Evolutionary conservation across 1,284 basidiomycete genomes (phyloP).

Genomic region (Mycena sp.): DNA sequence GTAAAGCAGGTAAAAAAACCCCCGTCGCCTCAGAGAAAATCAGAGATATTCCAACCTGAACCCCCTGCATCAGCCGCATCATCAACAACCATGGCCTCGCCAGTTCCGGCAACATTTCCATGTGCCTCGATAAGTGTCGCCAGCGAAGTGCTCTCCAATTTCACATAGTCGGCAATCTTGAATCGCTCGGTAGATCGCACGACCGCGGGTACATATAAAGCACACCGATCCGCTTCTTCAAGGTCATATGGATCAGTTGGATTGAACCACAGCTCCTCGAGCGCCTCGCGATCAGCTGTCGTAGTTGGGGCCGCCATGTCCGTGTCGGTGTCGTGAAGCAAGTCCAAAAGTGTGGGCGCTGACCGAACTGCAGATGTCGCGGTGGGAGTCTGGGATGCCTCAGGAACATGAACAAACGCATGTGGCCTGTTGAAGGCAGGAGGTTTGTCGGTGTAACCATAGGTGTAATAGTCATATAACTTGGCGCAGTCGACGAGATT

Average conservation of each 20-base stretch:
- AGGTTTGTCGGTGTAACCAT: neutral
- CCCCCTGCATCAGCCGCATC: no score
- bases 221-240: neutral
- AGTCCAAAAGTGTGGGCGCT: no score
- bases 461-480: constrained; percentile 11
- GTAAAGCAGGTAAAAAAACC: neutral
- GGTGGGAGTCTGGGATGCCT: no score
- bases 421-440: neutral
- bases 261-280: no score
- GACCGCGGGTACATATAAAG: neutral
- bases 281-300: no score
- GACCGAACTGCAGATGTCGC: no score
- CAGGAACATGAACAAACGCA: neutral
- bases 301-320: no score
- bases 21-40: neutral
- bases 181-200: neutral
- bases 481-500: constrained; percentile 9
- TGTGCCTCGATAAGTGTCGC: neutral
- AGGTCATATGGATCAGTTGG: no score
- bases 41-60: no score
- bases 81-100: no score
- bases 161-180: neutral
- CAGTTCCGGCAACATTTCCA: no score
- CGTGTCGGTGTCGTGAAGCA: no score
- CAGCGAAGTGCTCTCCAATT: neutral